Percentiles rank a stretch among this genome's conserved stretches.
phyloP scores from a whole-genome alignment of 192 early-diverging fungal genomes.

The Coemansia sp. region DNA sequence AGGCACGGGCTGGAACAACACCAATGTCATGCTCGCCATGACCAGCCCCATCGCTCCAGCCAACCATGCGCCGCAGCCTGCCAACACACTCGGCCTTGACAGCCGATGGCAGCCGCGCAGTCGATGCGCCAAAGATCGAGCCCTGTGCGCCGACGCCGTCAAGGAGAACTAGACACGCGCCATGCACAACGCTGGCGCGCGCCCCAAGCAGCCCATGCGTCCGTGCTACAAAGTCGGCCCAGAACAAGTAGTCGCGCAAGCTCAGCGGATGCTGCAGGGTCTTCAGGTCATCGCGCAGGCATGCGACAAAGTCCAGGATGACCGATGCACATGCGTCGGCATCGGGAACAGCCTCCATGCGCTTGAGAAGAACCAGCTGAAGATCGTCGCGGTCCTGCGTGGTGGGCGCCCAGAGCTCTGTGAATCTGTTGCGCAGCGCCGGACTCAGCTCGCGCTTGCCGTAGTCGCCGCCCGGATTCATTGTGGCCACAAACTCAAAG shows the following conservation, averaged over 20 bases:
- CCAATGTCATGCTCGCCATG: constrained; percentile 17
- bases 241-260: constrained; percentile 89
- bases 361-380: constrained; percentile 60
- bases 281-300: constrained; percentile 54
- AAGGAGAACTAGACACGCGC: constrained; percentile 86
- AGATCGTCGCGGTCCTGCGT: constrained; percentile 79
- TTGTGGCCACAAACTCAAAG: constrained; percentile 95
- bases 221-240: constrained; percentile 81
- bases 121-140: constrained; percentile 13
- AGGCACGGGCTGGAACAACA: constrained; percentile 23
- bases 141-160: constrained; percentile 90
- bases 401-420: constrained; percentile 96
- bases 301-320: constrained; percentile 83
- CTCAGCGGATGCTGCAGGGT: constrained; percentile 59
- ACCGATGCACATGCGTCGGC: constrained; percentile 52
- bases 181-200: constrained; percentile 71
- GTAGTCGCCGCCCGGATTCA: constrained; percentile 99
- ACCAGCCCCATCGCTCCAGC: constrained; percentile 3
- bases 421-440: constrained; percentile 96
- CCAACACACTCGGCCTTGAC: constrained; percentile 50
- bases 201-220: constrained; percentile 55
- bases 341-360: constrained; percentile 32
- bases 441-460: constrained; percentile 98
- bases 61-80: constrained; percentile 48
- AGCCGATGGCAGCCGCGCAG: constrained; percentile 12